Percentiles rank a stretch among this genome's conserved stretches.
Conservation (phyloP, 2,329 filamentous ascomycete genomes). For the Fusarium buxicola region DNA sequence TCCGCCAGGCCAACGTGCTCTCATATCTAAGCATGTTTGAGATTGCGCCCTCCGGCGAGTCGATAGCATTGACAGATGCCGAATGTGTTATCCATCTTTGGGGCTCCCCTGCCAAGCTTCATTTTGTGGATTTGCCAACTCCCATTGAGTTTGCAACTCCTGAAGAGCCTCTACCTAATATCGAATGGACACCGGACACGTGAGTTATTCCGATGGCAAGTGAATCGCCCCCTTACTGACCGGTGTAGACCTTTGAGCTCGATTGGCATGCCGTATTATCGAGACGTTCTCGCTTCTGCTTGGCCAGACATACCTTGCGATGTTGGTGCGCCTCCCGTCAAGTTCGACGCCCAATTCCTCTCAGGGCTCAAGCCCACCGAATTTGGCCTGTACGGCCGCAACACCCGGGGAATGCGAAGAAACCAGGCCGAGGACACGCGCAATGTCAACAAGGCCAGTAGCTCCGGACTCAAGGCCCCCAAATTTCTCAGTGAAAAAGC, state of each 20-base stretch:
- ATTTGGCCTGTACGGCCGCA: slow-evolving; percentile 82
- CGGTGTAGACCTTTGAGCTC: slow-evolving; percentile 77
- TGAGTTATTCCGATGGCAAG: slow-evolving; percentile 54
- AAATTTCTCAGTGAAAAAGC: slow-evolving; percentile 97
- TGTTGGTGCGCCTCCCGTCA: slow-evolving; percentile 82
- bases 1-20: slow-evolving; percentile 83
- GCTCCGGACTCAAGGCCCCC: slow-evolving; percentile 75
- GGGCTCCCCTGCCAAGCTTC: slow-evolving; percentile 87
- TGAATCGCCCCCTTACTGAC: slow-evolving; percentile 9
- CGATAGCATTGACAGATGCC: slow-evolving; percentile 81
- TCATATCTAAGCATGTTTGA: slow-evolving; percentile 83
- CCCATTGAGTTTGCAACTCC: slow-evolving; percentile 82
- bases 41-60: slow-evolving; percentile 88
- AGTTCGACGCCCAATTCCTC: slow-evolving; percentile 78
- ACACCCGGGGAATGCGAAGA: slow-evolving; percentile 76
- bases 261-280: slow-evolving; percentile 93
- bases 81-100: slow-evolving; percentile 86
- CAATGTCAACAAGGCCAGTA: slow-evolving; percentile 67
- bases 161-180: slow-evolving; percentile 64
- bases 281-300: slow-evolving; percentile 85
- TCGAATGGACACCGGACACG: slow-evolving; percentile 79
- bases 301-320: slow-evolving; percentile 92
- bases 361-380: slow-evolving; percentile 77
- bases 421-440: slow-evolving; percentile 88
- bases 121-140: slow-evolving; percentile 84